phyloP scores from a whole-genome alignment of 306 rosid species.

The Arachis stenosperma region DNA sequence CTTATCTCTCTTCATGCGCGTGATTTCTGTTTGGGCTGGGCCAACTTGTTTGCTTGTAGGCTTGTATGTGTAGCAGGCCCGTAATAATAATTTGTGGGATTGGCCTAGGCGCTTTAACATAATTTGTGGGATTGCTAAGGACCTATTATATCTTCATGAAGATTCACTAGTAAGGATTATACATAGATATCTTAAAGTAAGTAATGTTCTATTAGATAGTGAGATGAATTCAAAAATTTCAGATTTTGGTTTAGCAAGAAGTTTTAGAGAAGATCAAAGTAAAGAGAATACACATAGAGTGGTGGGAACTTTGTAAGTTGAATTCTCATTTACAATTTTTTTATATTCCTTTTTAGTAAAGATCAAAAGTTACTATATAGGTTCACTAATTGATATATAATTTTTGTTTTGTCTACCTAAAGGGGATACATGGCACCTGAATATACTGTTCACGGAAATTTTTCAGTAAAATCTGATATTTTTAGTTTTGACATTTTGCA shows the following conservation, averaged over 20 bases:
- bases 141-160: conserved; percentile 60
- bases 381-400: neutral
- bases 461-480: conserved; percentile 48
- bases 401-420: neutral
- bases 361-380: neutral
- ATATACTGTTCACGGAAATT: conserved; percentile 47
- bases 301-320: conserved; percentile 58
- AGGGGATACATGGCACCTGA: conserved; percentile 67
- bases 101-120: conserved; percentile 55
- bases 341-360: neutral
- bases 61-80: no score
- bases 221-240: conserved; percentile 54
- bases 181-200: conserved; percentile 54
- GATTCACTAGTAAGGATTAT: conserved; percentile 49
- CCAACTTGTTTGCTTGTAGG: no score
- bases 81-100: neutral
- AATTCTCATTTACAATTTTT: neutral
- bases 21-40: no score
- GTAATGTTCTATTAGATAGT: conserved; percentile 52
- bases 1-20: no score
- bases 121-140: conserved; percentile 49
- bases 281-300: conserved; percentile 55
- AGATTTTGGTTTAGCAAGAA: conserved; percentile 57
- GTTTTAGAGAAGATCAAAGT: conserved; percentile 47
- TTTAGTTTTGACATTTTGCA: conserved; percentile 50